Evolutionary conservation across 345 rosid genomes (phyloP), one percentile per base, ranked within the genome.

Genomic region (Kernera saxatilis): DNA sequence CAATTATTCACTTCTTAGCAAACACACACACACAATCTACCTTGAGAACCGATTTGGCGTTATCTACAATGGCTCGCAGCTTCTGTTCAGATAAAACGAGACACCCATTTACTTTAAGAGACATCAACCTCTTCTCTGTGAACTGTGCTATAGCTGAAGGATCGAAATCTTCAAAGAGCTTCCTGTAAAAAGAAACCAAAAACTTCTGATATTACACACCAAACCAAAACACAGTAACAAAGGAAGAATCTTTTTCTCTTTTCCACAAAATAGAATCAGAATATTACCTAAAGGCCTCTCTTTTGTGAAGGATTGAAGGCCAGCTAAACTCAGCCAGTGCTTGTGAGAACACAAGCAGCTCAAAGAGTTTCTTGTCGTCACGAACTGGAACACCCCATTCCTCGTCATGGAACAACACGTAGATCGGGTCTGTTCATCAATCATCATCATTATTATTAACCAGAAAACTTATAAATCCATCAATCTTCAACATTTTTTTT

Each of bases 311-410:
- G 40, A 93, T 86, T n/a, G 85, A 77, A 33, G 87, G 92, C 96
- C 98, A 93, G 78, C 88, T 87, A 65, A 87, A 81, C 80, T 93
- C 98, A 49, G 96, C 96, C 63, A 91, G 77, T n/a, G 98, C 96
- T 78, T 86, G 96, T n/a, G 97, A 91, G 80, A 83, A 88, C 8
- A 91, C 96, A 41, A 88, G 94, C 3, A 88, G 79, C 81, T 91
- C 98, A 61, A 93, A 86, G 71, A 93, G 81, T 77, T 81, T 93
- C 61, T 44, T 69, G 75, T 93, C 96, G 14, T 93, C 94, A 69
- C 70, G 87, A 75, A 85, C 87, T 0, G 89, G 85, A 77, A 89
- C 82, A 39, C 98, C 98, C 92, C 94, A 91, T 72, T 91, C 94
- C 71, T 85, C 80, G 55, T 91, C 98, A 10, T 93, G 96, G 74